phyloP scores from a whole-genome alignment of 2,329 filamentous ascomycete species.

The Elsinoe batatas region DNA sequence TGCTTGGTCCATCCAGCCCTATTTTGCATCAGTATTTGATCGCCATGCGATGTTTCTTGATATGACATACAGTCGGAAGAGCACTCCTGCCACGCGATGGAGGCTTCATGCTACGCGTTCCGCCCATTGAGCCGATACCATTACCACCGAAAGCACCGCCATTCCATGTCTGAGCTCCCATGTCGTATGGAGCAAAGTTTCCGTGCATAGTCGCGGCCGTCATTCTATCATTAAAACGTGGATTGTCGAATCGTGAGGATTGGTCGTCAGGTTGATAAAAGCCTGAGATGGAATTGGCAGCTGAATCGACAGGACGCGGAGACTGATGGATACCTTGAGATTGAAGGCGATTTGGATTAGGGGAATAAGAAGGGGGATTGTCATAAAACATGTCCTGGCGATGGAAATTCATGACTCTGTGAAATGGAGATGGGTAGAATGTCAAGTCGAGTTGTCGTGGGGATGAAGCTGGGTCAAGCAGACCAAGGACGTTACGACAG shows the following conservation, averaged over 20 bases:
- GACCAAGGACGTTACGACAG: not conserved
- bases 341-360: conserved; percentile 60
- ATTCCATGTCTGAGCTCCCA: conserved; percentile 67
- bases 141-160: conserved; percentile 61
- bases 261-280: conserved; percentile 63
- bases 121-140: conserved; percentile 52
- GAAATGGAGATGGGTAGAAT: not conserved
- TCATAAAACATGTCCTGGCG: conserved; percentile 62
- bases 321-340: conserved; percentile 56
- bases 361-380: conserved; percentile 56
- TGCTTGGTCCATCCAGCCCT: conserved; percentile 55
- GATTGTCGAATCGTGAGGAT: conserved; percentile 39
- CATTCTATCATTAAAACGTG: conserved; percentile 52
- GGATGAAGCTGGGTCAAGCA: conserved; percentile 10
- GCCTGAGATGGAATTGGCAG: conserved; percentile 53
- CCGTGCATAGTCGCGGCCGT: conserved; percentile 46
- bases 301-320: conserved; percentile 62
- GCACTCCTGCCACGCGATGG: conserved; percentile 47
- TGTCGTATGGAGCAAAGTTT: conserved; percentile 59
- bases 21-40: conserved; percentile 16
- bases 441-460: conserved; percentile 12
- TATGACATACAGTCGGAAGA: conserved; percentile 60
- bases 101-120: conserved; percentile 46
- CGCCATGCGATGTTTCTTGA: conserved; percentile 6
- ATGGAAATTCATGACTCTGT: conserved; percentile 16